Conservation (phyloP, 306 rosid species). For the Aeschynomene evenia region DNA sequence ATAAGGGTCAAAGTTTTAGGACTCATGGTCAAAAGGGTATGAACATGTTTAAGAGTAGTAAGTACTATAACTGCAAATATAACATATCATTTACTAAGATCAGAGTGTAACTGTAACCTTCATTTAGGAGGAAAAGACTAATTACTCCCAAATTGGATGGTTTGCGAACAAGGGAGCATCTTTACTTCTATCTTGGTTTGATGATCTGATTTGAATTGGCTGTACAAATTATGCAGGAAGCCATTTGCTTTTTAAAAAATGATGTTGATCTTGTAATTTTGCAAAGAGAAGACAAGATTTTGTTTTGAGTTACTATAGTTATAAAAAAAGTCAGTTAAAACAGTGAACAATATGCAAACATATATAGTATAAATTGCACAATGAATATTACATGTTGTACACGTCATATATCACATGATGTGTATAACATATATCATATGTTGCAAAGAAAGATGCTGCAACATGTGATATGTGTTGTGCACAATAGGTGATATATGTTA, state of each 20-base stretch:
- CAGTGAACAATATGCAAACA: no score
- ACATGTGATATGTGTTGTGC: no score
- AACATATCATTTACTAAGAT: constrained; percentile 13
- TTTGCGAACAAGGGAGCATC: background rate
- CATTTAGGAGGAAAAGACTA: background rate
- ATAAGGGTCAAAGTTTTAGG: background rate
- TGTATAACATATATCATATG: no score
- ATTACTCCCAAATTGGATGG: background rate
- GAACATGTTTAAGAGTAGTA: background rate
- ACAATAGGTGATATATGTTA: no score
- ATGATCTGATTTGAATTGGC: background rate
- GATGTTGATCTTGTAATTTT: no score
- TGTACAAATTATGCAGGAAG: background rate
- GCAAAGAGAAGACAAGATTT: no score
- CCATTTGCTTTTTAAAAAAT: background rate
- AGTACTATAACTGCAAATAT: background rate
- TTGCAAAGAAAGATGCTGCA: no score
- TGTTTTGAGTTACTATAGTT: no score
- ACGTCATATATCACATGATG: no score
- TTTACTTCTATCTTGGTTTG: background rate
- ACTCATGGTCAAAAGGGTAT: background rate
- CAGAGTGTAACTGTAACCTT: constrained; percentile 19
- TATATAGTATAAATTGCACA: no score
- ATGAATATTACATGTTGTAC: no score
- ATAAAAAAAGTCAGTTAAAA: no score